Evolutionary conservation across 2,329 filamentous ascomycete genomes (phyloP), one percentile per base, ranked within the genome.

Genomic region (Aspergillus jensenii): DNA sequence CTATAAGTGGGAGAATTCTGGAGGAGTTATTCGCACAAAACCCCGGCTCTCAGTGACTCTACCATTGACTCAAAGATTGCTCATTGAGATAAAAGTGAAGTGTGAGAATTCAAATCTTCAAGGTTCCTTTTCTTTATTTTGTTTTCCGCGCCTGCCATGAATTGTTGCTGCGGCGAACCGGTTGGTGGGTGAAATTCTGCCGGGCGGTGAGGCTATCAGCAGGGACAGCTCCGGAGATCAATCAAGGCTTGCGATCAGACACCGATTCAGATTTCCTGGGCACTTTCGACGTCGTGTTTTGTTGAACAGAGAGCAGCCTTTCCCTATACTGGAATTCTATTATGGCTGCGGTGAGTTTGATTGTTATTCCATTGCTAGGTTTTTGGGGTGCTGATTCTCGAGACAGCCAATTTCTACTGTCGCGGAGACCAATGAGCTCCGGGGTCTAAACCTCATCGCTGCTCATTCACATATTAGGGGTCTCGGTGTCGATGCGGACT

Each of bases 391-490:
- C 31, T 44, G 12, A 61, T 27, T 31, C 6, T 39, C 25, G 37
- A 50, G 33, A 17, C 58, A 86, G 84, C 77, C 79, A 71, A 90
- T 91, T 68, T 87, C 87, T 59, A 98, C 95, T 69, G 87, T 98
- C 76, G 90, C 92, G 73, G 93, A 98, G 83, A 90, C 87, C 77
- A 96, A 95, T 79, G 93, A 98, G 85, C 89, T 98, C 74, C 89
- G 93, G 68, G 93, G 93, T 64, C 87, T 99, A 72, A 98, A 96
- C 78, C 89, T 99, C 78, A 96, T 99, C 76, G 95, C 95, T 61
- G 93, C 95, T 59, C 95, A 99, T 81, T 99, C 95, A 57, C 95
- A 99, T 77, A 97, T 99, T 71, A 90, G 93, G 70, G 95, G 95
- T 48, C 86, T 99, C 33, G 95, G 95, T 64, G 92, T 99, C 68